Conservation (phyloP, 192 early-diverging fungal species). For the Entophlyctis helioformis region DNA sequence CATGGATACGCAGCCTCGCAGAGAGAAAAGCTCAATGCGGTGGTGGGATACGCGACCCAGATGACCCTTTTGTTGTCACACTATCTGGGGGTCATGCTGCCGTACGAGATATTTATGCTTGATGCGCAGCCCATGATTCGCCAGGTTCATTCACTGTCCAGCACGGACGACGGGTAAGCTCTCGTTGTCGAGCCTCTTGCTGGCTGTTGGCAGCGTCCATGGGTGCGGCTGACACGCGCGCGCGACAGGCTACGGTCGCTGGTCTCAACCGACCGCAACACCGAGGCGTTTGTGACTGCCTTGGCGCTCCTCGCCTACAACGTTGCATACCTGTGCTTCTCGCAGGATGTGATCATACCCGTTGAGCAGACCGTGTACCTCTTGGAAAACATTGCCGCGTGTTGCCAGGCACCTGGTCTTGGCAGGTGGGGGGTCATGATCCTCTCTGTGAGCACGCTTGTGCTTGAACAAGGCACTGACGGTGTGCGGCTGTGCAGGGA, state of each 20-base stretch:
- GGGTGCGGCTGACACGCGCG: no score
- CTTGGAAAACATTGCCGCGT: slow-evolving; percentile 30
- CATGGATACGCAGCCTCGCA: no score
- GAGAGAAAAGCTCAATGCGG: slow-evolving; percentile 35
- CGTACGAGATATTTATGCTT: slow-evolving; percentile 19
- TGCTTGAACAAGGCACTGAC: no score
- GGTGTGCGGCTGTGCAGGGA: no score
- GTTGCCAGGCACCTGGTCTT: slow-evolving; percentile 25
- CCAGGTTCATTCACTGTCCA: no score
- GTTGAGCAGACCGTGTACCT: slow-evolving; percentile 16
- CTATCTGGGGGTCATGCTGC: slow-evolving; percentile 29
- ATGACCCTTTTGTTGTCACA: slow-evolving; percentile 26
- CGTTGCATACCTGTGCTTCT: slow-evolving; percentile 29
- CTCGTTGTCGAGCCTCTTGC: no score
- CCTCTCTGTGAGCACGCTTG: no score
- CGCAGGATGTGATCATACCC: slow-evolving; percentile 25
- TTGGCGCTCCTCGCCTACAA: slow-evolving; percentile 34
- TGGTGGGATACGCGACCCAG: slow-evolving; percentile 22
- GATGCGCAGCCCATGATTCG: no score
- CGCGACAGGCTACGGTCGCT: no score
- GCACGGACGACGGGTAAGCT: no score
- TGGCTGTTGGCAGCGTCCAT: no score
- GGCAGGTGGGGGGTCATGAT: no score
- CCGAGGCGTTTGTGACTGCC: slow-evolving; percentile 22
- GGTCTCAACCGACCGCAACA: slow-evolving; percentile 24